Evolutionary conservation across 2,329 filamentous ascomycete species (phyloP), one percentile per base, ranked within the genome.

Genomic region (Acephala macrosclerotiorum): DNA sequence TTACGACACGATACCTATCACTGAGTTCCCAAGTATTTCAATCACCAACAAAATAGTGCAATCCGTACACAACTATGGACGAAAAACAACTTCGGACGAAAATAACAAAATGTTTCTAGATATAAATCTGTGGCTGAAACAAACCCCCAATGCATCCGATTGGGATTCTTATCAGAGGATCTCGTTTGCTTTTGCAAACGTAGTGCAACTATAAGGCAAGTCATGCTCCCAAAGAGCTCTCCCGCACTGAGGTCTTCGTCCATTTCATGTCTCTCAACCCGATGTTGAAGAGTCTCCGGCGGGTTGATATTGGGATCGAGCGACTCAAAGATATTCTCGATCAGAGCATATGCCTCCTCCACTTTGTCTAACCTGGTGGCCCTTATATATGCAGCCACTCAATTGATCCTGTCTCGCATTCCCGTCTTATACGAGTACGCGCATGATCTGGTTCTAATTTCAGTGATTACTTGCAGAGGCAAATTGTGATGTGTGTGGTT

Each of bases 71-170:
- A 47, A 9, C 42, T 60, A 58, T 65, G 42, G 60, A 49, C 58
- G 42, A 61, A 51, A 65, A 61, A 45, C 20, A 58, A 65, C 6
- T 47, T 60, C 49, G 29, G 51, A 56, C 25, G 35, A 20, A 20
- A 51, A 38, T 47, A 38, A 57, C 38, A 57, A 29, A 61, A 57
- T 55, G 20, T n/a, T 29, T 38, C 25, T 47, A 38, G 38, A 35
- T 38, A 57, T 38, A 60, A 36, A 26, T 16, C 47, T 26, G 42
- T 51, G 58, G 62, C 62, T 60, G 62, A 64, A 60, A 63, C 56
- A 59, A 38, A 33, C 18, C 33, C 51, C 51, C 51, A 33, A 29
- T 18, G 16, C 25, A 26, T 20, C 11, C 40, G 16, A 20, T 55
- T 55, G 45, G 29, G 29, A 22, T 7, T 22, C 40, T 55, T 9